These are phyloP conservation scores for Candida nemodendra DNA, from an alignment of 805 yeast species.

Conservation along the genomic window DNA sequence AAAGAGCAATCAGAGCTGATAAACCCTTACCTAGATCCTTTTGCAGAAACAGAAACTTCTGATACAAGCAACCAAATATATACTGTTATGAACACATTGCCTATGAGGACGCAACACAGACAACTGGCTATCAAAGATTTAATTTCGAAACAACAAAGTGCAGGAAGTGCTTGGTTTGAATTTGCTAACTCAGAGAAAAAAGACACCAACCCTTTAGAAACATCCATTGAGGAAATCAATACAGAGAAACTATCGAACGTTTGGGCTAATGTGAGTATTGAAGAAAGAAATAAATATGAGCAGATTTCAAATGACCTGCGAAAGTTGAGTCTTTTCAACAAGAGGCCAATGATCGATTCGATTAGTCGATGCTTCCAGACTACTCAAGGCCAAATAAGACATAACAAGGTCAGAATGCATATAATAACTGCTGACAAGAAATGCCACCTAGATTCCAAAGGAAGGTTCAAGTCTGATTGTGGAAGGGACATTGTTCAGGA, in stretches of 20 bases:
- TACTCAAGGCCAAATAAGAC: constrained; percentile 6
- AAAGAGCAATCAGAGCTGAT: constrained; percentile 6
- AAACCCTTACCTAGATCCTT: constrained; percentile 13
- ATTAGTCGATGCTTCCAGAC: constrained; percentile 11
- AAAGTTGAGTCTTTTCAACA: constrained; percentile 26
- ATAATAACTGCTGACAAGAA: no score
- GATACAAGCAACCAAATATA: not conserved
- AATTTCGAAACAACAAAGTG: constrained; percentile 8
- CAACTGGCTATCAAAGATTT: constrained; percentile 28
- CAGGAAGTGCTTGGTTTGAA: constrained; percentile 26
- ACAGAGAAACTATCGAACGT: constrained; percentile 7
- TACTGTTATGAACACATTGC: constrained; percentile 7
- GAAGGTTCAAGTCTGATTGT: constrained; percentile 11
- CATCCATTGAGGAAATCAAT: constrained; percentile 3
- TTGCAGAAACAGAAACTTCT: constrained; percentile 2
- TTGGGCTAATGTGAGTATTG: constrained; percentile 28
- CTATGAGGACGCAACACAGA: constrained; percentile 31
- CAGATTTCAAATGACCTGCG: constrained; percentile 29
- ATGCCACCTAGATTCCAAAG: constrained; percentile 15
- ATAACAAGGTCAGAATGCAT: constrained; percentile 1
- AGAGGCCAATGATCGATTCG: constrained; percentile 26
- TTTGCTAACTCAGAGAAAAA: constrained; percentile 7
- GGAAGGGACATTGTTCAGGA: constrained; percentile 13
- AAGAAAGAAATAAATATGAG: constrained; percentile 28
- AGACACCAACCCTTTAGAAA: constrained; percentile 4